Evolutionary conservation across 1,139 yeast genomes (phyloP), one percentile per base, ranked within the genome.

Genomic region (Yamadazyma dushanensis): DNA sequence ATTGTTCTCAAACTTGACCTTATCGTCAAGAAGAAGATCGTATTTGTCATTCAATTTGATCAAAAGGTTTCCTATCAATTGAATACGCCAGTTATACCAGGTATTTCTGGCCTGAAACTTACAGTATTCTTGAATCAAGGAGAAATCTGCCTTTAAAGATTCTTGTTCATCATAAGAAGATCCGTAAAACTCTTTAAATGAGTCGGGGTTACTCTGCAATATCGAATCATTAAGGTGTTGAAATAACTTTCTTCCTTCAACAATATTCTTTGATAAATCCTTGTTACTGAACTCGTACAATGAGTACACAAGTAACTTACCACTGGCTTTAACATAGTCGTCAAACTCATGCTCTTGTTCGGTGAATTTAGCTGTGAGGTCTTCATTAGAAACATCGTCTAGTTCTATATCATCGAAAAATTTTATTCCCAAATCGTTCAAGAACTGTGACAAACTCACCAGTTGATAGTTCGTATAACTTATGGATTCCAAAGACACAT

Each of bases 71-170:
- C 45, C 40, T 1, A 73, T 56, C 27, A 77, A 54, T 40, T 73
- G 72, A n/a, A 61, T 54, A 43, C 83, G 56, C 84, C 84, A 78
- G 26, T 63, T 70, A 46, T 76, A 77, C 83, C 83, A 79, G 1
- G 73, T 70, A 16, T 66, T 66, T 38, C 63, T 68, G 3, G 83
- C 76, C 47, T 73, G 73, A 26, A 63, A 65, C 22, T 80, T 61
- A 3, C 82, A 63, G 40, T 54, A 69, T 34, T 73, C 78, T 49
- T 75, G 76, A 35, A 77, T 55, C 18, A 68, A 50, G 26, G 65
- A 70, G 34, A 78, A 63, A 30, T 66, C 62, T 18, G 67, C 61
- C 35, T 68, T 69, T 56, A 76, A 59, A 6, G 54, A 52, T 28
- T 61, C 57, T 31, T 66, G 66, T 7, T 64, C 73, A 23, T 56